phyloP scores from a whole-genome alignment of 768 basidiomycete species.

The Cystofilobasidium macerans region DNA sequence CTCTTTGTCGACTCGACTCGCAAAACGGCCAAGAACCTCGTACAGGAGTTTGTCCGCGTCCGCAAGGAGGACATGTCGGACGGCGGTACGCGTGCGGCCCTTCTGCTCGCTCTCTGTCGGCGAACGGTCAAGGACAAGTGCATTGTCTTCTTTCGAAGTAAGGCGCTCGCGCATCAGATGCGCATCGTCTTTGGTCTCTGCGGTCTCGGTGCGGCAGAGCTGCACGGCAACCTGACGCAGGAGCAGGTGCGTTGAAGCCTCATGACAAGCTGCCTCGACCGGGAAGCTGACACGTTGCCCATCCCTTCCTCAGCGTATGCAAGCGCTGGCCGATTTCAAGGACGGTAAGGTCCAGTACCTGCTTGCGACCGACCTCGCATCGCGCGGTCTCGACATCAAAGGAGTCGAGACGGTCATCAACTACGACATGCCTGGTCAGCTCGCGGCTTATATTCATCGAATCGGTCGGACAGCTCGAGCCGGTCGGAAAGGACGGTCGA shows the following conservation, averaged over 20 bases:
- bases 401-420: conserved; percentile 96
- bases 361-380: conserved; percentile 92
- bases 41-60: conserved; percentile 92
- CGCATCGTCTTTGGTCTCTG: conserved; percentile 74
- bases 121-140: conserved; percentile 71
- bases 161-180: conserved; percentile 95
- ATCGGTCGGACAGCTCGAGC: conserved; percentile 96
- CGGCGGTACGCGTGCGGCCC: conserved; percentile 36
- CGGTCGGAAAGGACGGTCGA: conserved; percentile 84
- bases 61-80: conserved; percentile 47
- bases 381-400: conserved; percentile 37
- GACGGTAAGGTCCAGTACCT: conserved; percentile 80
- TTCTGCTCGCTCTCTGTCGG: conserved; percentile 59
- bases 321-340: conserved; percentile 73
- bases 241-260: conserved; percentile 81
- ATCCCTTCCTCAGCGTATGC: conserved; percentile 53
- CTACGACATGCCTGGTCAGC: conserved; percentile 91
- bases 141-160: conserved; percentile 90
- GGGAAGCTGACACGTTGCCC: no score
- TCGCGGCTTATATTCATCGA: conserved; percentile 89
- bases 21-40: conserved; percentile 67
- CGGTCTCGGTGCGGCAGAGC: conserved; percentile 69
- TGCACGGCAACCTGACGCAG: conserved; percentile 91
- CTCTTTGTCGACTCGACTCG: conserved; percentile 92
- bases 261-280: no score